These are phyloP conservation scores for Oryza rufipogon DNA, from an alignment of 176 grass and related monocot genomes.

Conservation along the genomic window DNA sequence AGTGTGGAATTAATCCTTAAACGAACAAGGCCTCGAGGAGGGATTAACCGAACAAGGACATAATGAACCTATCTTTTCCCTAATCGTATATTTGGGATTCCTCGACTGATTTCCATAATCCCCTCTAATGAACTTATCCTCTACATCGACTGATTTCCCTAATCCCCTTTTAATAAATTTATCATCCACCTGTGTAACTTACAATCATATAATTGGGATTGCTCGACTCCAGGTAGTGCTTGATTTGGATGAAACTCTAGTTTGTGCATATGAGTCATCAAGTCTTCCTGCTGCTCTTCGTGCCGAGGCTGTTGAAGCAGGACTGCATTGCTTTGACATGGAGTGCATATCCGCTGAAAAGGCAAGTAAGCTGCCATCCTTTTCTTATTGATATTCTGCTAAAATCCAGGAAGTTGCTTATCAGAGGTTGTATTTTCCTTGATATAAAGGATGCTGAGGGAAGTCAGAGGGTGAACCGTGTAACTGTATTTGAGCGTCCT, in stretches of 20 bases:
- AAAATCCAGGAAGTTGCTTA: constrained; percentile 17
- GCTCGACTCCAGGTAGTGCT: constrained; percentile 70
- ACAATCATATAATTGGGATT: neutral
- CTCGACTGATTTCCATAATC: too few relatives aligned
- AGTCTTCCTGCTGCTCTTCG: constrained; percentile 62
- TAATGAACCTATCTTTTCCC: too few relatives aligned
- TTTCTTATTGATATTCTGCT: neutral
- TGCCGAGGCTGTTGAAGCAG: constrained; percentile 62
- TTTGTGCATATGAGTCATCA: constrained; percentile 77
- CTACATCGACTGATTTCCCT: too few relatives aligned
- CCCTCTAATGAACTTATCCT: too few relatives aligned
- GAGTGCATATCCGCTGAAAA: constrained; percentile 70
- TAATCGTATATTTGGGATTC: too few relatives aligned
- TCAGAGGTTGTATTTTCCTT: constrained; percentile 34
- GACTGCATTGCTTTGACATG: constrained; percentile 84
- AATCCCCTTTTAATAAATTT: constrained; percentile 11
- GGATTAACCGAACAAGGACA: too few relatives aligned
- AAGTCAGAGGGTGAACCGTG: constrained; percentile 69
- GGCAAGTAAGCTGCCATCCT: constrained; percentile 36
- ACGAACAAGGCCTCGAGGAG: too few relatives aligned
- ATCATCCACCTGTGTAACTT: neutral
- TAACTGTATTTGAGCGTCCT: constrained; percentile 94
- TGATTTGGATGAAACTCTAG: constrained; percentile 92
- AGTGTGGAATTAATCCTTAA: too few relatives aligned
- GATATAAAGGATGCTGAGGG: constrained; percentile 77